Evolutionary conservation across 495 filamentous ascomycete genomes (phyloP).

Genomic region (Tuber magnatum): DNA sequence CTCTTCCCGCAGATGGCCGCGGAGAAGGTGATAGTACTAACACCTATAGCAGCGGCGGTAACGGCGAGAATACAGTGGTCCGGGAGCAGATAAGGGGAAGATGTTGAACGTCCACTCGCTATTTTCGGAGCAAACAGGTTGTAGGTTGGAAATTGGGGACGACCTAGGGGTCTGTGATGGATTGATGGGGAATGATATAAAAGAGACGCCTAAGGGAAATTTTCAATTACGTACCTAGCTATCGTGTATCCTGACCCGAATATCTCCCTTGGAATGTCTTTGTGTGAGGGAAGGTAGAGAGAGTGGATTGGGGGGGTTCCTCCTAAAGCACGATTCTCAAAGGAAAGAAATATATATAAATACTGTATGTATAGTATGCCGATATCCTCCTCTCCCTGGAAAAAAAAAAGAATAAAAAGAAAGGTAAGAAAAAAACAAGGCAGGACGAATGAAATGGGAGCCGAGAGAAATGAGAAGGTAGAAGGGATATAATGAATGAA

Average conservation of each 20-base stretch:
- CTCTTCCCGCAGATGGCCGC: constrained; percentile 20
- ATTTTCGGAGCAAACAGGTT: constrained; percentile 31
- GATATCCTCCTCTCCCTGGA: background rate
- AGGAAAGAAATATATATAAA: constrained; percentile 1
- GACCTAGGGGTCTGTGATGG: constrained; percentile 24
- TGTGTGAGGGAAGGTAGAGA: constrained; percentile 4
- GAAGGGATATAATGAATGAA: background rate
- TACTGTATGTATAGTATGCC: background rate
- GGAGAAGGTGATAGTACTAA: constrained; percentile 21
- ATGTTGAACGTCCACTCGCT: constrained; percentile 25
- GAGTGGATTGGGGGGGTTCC: constrained; percentile 4
- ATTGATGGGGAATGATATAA: constrained; percentile 16
- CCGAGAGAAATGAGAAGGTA: background rate
- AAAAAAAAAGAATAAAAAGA: constrained; percentile 18
- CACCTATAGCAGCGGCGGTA: constrained; percentile 12
- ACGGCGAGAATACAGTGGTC: constrained; percentile 5
- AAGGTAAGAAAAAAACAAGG: background rate
- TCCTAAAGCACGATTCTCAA: constrained; percentile 16
- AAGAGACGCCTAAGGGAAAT: background rate
- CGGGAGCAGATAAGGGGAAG: constrained; percentile 4
- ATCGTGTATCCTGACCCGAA: background rate
- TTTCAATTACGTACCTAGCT: background rate
- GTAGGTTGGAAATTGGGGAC: constrained; percentile 20
- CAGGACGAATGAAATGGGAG: background rate
- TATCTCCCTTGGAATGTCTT: background rate